Evolutionary conservation across 805 yeast species (phyloP), one percentile per base, ranked within the genome.

Genomic region (Lipomyces lipofer): DNA sequence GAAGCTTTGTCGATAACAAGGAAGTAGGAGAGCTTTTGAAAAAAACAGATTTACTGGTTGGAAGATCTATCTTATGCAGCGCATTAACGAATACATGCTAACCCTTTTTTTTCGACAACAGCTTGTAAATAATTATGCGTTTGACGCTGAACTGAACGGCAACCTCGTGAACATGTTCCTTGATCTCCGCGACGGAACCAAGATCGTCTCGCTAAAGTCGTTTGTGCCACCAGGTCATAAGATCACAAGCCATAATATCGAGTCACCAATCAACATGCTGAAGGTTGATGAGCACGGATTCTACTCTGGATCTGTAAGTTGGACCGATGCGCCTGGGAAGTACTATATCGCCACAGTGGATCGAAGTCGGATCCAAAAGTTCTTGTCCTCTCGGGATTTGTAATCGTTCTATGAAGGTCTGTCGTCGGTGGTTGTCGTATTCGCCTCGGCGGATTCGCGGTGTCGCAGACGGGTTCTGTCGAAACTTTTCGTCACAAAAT

Each of bases 311-410:
- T 81, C 90, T 40, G 97, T 91, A 7, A 86, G 95, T 44, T 90
- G 97, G 97, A 89, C 96, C 0, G 75, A 74, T 57, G 83, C 84
- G 4, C 88, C 86, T 45, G 89, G 89, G 51, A 82, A 81, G 8
- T 90, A 87, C 69, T 91, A 80, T 68, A 80, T 91, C 6, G 81
- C 94, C 13, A 84, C 89, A 8, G 87, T 88, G 3, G 73, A 77
- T 51, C 59, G 74, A 30, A 62, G 65, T 9, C 45, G 65, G 30
- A 44, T 67, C 30, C 25, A 46, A 48, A 22, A 48, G 51, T 63
- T 55, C 32, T 43, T 60, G 47, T 29, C n/a, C 38, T 17, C 24
- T 22, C 24, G 27, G 43, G 21, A 25, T 27, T 25, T n/a, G n/a
- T n/a, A n/a, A n/a, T n/a, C n/a, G n/a, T n/a, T n/a, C n/a, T n/a